Conservation (phyloP, 2,329 filamentous ascomycete species). For the Coniella lustricola region DNA sequence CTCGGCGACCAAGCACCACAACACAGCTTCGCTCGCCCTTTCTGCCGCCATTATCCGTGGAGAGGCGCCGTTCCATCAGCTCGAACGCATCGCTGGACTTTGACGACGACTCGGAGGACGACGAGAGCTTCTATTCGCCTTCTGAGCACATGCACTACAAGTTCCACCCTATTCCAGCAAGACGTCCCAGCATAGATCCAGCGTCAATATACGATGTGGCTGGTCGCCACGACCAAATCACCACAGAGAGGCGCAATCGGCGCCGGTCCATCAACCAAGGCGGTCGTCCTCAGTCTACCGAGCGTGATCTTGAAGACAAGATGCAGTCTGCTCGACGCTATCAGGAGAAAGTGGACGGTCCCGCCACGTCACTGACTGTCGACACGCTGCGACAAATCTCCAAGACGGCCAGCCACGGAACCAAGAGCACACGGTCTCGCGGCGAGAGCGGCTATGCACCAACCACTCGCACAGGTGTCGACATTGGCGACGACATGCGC, state of each 20-base stretch:
- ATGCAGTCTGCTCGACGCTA: constrained; percentile 40
- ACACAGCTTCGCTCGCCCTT: constrained; percentile 24
- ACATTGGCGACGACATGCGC: constrained; percentile 47
- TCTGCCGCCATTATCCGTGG: constrained; percentile 21
- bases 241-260: constrained; percentile 26
- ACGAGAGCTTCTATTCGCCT: constrained; percentile 32
- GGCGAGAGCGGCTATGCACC: constrained; percentile 59
- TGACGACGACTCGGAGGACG: constrained; percentile 32
- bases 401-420: constrained; percentile 48
- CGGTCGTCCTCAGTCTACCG: constrained; percentile 8
- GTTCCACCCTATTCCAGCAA: constrained; percentile 18
- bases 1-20: constrained; percentile 28
- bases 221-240: constrained; percentile 34
- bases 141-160: constrained; percentile 24
- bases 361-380: constrained; percentile 44
- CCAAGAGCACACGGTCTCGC: constrained; percentile 51
- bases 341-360: constrained; percentile 43
- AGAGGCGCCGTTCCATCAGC: constrained; percentile 16
- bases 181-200: constrained; percentile 28
- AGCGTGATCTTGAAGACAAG: constrained; percentile 32
- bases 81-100: constrained; percentile 24
- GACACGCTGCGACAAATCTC: constrained; percentile 47
- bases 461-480: constrained; percentile 49
- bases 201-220: constrained; percentile 32
- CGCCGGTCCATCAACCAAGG: constrained; percentile 35